A percentile compares a stretch with the other conserved stretches of the same genome.
These are phyloP conservation scores for Boletus sp. DNA, from an alignment of 768 basidiomycete species.

Conservation along the genomic window DNA sequence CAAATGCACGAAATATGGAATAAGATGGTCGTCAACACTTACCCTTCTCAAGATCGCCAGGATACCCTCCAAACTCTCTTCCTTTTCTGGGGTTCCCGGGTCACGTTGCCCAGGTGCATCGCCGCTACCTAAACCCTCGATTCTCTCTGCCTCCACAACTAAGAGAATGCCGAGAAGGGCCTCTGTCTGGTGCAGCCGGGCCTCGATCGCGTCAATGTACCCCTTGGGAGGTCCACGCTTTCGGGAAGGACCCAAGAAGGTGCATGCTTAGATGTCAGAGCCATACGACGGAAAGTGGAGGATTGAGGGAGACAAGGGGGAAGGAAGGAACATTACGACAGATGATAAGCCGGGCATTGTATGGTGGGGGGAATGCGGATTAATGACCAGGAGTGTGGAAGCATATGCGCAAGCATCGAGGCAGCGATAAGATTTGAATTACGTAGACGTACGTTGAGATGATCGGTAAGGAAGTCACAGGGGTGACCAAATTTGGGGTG, in stretches of 20 bases:
- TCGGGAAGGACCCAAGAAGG: slow-evolving; percentile 74
- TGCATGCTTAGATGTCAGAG: slow-evolving; percentile 50
- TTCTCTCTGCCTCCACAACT: slow-evolving; percentile 35
- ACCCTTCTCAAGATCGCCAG: slow-evolving; percentile 53
- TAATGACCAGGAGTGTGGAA: not conserved
- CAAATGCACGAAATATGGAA: not conserved
- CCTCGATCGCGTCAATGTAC: slow-evolving; percentile 93
- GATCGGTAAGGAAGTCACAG: slow-evolving; percentile 1
- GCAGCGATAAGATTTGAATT: slow-evolving; percentile 11
- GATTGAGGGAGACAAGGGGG: slow-evolving; percentile 12
- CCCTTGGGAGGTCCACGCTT: slow-evolving; percentile 90
- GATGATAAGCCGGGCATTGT: slow-evolving; percentile 8
- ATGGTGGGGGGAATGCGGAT: slow-evolving; percentile 11
- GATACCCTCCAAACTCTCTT: slow-evolving; percentile 30
- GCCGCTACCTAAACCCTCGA: slow-evolving; percentile 23
- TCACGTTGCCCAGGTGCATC: slow-evolving; percentile 30
- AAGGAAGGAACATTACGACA: slow-evolving; percentile 17
- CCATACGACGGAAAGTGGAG: not conserved
- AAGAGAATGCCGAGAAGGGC: slow-evolving; percentile 82
- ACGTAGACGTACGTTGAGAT: slow-evolving; percentile 14
- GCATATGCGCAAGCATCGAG: not conserved
- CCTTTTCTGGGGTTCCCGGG: slow-evolving; percentile 4
- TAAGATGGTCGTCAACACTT: slow-evolving; percentile 8
- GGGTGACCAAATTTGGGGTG: slow-evolving; percentile 2
- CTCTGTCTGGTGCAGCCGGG: slow-evolving; percentile 86